Evolutionary conservation across 2,329 filamentous ascomycete genomes (phyloP).

Genomic region (Bipolaris sorokiniana): DNA sequence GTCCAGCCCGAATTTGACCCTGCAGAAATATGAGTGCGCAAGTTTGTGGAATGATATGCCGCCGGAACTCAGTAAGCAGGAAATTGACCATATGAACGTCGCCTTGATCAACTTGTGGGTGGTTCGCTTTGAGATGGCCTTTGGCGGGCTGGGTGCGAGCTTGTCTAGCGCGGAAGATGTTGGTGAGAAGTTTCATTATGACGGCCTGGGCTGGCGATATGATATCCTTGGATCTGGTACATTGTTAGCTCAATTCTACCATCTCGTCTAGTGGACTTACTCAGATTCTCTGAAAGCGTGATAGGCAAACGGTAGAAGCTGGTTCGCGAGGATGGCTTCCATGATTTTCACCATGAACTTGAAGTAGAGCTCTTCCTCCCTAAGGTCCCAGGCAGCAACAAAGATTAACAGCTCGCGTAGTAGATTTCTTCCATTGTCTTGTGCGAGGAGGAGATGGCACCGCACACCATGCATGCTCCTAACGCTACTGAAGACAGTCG

Average conservation of each 20-base stretch:
- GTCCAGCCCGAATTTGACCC: conserved; percentile 80
- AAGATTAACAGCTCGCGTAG: conserved; percentile 92
- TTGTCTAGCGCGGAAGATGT: conserved; percentile 75
- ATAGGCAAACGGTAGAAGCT: conserved; percentile 89
- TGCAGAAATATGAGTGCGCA: conserved; percentile 94
- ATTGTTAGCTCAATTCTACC: conserved; percentile 18
- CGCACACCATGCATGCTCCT: conserved; percentile 88
- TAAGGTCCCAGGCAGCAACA: conserved; percentile 95
- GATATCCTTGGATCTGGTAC: conserved; percentile 77
- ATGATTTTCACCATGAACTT: conserved; percentile 97
- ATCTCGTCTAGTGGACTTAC: conserved; percentile 25
- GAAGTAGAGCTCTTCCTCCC: conserved; percentile 92
- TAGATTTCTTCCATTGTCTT: conserved; percentile 89
- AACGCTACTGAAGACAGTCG: conserved; percentile 61
- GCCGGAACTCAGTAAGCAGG: conserved; percentile 89
- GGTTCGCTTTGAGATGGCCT: conserved; percentile 54
- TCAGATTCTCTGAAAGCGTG: conserved; percentile 78
- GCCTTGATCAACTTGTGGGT: conserved; percentile 61
- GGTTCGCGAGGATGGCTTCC: conserved; percentile 87
- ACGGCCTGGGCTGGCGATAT: conserved; percentile 95
- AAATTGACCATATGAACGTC: conserved; percentile 77
- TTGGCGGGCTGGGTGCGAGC: conserved; percentile 44
- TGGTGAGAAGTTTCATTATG: conserved; percentile 86
- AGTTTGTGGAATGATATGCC: conserved; percentile 90
- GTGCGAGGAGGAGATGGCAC: conserved; percentile 85